Conservation (phyloP, 305 asterid genomes). For the Andrographis paniculata region DNA sequence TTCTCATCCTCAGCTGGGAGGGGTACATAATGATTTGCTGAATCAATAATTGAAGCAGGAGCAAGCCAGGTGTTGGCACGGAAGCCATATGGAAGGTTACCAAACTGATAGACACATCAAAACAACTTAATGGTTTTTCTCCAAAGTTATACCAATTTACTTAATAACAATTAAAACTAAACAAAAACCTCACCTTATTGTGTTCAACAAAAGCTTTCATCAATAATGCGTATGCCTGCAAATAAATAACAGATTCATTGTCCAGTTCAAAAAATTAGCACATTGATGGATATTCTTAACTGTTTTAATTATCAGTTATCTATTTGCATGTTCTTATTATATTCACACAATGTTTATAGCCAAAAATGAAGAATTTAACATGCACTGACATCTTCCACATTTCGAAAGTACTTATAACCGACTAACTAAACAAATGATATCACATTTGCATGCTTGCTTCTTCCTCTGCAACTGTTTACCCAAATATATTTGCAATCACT, state of each 20-base stretch:
- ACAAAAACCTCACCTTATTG: constrained; percentile 64
- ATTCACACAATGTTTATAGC: not conserved
- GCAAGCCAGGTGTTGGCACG: constrained; percentile 98
- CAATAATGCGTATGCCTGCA: constrained; percentile 89
- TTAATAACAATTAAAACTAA: constrained; percentile 17
- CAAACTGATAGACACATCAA: constrained; percentile 61
- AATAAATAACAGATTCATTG: constrained; percentile 18
- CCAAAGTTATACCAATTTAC: constrained; percentile 13
- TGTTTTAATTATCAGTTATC: constrained; percentile 2
- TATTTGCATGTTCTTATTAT: not conserved
- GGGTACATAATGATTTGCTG: constrained; percentile 43
- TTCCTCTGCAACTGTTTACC: constrained; percentile 1
- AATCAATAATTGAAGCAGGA: constrained; percentile 63
- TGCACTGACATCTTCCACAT: constrained; percentile 1
- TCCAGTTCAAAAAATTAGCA: constrained; percentile 1
- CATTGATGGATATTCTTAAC: constrained; percentile 2
- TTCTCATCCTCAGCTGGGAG: constrained; percentile 83
- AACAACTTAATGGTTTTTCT: constrained; percentile 26
- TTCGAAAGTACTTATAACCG: constrained; percentile 13
- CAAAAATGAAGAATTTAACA: constrained; percentile 3
- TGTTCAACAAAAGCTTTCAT: constrained; percentile 88
- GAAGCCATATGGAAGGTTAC: constrained; percentile 97
- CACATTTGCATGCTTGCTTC: constrained; percentile 1
- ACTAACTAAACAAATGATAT: constrained; percentile 6
- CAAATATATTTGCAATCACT: constrained; percentile 6